Base-by-base conservation (phyloP, 2,329 filamentous ascomycete genomes). In the Scedosporium apiospermum region DNA sequence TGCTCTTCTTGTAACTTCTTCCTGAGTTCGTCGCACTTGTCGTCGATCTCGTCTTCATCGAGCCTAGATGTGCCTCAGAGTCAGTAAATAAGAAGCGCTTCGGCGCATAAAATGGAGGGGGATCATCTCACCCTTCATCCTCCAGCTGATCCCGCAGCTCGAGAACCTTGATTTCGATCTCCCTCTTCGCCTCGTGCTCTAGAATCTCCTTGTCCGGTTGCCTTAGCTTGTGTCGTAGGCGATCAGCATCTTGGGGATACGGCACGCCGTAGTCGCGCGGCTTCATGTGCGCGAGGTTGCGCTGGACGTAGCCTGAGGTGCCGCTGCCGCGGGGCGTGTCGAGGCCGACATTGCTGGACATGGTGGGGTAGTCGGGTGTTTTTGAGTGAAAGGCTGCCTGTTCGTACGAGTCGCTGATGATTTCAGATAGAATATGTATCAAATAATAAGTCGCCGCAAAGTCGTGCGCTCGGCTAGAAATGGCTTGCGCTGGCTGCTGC, bases 341-440 rank as follows among this genome's bases (percentile, higher is more conserved):
- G 70, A 99, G 91, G 63, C 95, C 96, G 71, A 99, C 95, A 78
- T 99, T 99, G 67, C 95, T 92, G 65, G 93, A 95, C 95, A 98
- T 98, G 18, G 51, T 30, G 23, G 23, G 18, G 51, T 14, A 23
- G 21, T 6, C 2, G 7, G 23, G 51, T 49, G 51, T 49, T 12
- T 49, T 12, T 10, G n/a, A 4, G 12, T 9, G 44, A 18, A 49
- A 21, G 21, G 16, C 21, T 49, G 44, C 44, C 44, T 21, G 10
- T 4, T 38, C 10, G 34, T 30, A 7, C 27, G 27, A 30, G 27
- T 38, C 44, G 44, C 44, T 49, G 44, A 49, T 21, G 44, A 49
- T 49, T 49, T 49, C 44, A 16, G 14, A 23, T 49, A 7, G 44
- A 21, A 18, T 10, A 21, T 7, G 21, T n/a, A 7, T 23, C 14